Conservation (phyloP, 352 stramenopile species). For the Thalassiosira mediterranea region DNA sequence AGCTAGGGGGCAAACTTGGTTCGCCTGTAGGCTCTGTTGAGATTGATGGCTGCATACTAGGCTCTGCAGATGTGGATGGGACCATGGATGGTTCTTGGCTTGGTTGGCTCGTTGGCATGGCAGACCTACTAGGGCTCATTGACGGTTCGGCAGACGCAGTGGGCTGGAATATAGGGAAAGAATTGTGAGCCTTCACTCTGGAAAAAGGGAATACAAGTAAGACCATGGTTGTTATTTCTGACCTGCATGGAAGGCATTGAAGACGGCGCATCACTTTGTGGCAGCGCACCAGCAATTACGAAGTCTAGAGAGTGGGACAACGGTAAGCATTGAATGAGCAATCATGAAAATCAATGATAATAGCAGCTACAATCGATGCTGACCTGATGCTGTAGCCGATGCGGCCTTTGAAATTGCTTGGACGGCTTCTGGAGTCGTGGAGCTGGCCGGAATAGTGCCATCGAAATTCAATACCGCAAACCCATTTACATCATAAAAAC, state of each 20-base stretch:
- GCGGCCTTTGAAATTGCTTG: constrained; percentile 7
- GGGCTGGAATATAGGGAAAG: too few relatives aligned
- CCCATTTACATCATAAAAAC: constrained; percentile 35
- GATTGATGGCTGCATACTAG: not conserved
- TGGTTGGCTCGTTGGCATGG: constrained; percentile 17
- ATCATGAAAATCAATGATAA: too few relatives aligned
- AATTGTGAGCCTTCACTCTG: too few relatives aligned
- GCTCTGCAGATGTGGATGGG: not conserved
- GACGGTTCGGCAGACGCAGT: too few relatives aligned
- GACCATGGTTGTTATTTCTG: too few relatives aligned
- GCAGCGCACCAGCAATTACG: constrained; percentile 33
- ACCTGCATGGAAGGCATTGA: constrained; percentile 22
- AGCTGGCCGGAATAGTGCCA: not conserved
- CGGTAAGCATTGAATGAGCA: too few relatives aligned
- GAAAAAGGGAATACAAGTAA: too few relatives aligned
- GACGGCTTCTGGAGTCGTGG: not conserved
- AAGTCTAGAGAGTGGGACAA: constrained; percentile 43
- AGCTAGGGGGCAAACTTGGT: too few relatives aligned
- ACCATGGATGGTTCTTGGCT: not conserved
- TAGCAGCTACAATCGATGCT: too few relatives aligned
- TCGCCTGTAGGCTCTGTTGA: constrained; percentile 15
- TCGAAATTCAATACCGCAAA: constrained; percentile 49
- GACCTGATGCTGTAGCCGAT: constrained; percentile 31
- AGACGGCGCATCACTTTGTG: constrained; percentile 47
- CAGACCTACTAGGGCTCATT: too few relatives aligned